A percentile compares a stretch with the other conserved stretches of the same genome.
Conservation (phyloP, 441 rosid species). For the Erodium chrysanthum region DNA sequence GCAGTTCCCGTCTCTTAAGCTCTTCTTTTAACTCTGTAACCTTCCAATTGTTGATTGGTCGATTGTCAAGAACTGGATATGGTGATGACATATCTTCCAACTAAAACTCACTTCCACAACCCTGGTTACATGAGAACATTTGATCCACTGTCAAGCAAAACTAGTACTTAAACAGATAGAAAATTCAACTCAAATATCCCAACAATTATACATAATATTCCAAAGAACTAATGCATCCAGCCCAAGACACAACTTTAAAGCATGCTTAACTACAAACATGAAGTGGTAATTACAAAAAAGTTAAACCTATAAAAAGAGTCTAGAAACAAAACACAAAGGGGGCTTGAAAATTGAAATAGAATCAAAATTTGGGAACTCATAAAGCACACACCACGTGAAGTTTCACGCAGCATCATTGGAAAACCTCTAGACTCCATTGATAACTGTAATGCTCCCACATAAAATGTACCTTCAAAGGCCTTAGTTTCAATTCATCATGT, state of each 20-base stretch:
- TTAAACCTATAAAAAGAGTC: neutral
- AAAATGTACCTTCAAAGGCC: too few species aligned
- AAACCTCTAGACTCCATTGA: neutral
- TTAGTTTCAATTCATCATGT: neutral
- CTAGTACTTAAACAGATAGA: neutral
- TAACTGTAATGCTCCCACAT: too few species aligned
- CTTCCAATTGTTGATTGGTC: conserved; percentile 88
- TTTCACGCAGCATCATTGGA: neutral
- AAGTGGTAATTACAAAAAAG: neutral
- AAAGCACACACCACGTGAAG: neutral
- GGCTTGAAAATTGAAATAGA: neutral
- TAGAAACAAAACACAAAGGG: neutral
- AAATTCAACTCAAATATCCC: neutral
- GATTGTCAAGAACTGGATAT: conserved; percentile 57
- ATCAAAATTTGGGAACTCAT: neutral
- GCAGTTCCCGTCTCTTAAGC: conserved; percentile 62
- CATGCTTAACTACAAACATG: neutral
- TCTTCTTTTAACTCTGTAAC: conserved; percentile 89
- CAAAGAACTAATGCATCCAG: neutral
- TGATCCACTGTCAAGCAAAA: neutral
- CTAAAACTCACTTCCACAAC: conserved; percentile 19
- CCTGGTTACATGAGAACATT: conserved; percentile 14
- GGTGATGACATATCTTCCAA: conserved; percentile 56
- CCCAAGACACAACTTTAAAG: neutral
- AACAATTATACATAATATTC: neutral